Evolutionary conservation across 2,329 filamentous ascomycete species (phyloP).

Genomic region (Colletotrichum australisinense): DNA sequence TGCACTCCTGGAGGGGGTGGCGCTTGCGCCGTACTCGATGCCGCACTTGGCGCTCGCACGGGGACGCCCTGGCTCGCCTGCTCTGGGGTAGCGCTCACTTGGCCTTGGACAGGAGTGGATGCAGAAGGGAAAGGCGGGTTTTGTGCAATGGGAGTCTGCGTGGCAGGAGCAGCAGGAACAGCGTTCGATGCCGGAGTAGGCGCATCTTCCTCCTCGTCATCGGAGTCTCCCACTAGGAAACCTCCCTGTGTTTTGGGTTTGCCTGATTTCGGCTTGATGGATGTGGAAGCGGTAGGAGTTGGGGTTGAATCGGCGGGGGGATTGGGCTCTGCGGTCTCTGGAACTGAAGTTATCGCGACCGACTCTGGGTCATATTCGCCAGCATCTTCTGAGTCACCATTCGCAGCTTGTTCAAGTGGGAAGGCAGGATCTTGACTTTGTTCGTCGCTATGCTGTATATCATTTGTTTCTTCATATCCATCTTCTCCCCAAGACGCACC

Average conservation of each 20-base stretch:
- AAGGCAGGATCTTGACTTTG: slow-evolving; percentile 60
- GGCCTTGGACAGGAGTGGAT: slow-evolving; percentile 30
- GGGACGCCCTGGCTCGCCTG: slow-evolving; percentile 39
- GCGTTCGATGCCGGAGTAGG: slow-evolving; percentile 25
- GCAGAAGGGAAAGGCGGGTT: slow-evolving; percentile 15
- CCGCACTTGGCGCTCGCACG: slow-evolving; percentile 36
- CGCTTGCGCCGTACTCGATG: slow-evolving; percentile 57
- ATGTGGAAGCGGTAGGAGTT: slow-evolving; percentile 35
- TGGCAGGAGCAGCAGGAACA: background rate
- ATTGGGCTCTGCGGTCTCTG: slow-evolving; percentile 44
- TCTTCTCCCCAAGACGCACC: slow-evolving; percentile 63
- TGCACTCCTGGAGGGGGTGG: slow-evolving; percentile 39
- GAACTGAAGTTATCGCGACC: slow-evolving; percentile 51
- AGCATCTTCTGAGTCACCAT: slow-evolving; percentile 55
- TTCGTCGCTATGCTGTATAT: slow-evolving; percentile 66
- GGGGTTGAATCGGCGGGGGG: slow-evolving; percentile 41
- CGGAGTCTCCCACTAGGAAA: slow-evolving; percentile 69
- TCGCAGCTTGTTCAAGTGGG: slow-evolving; percentile 56
- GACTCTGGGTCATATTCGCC: slow-evolving; percentile 66
- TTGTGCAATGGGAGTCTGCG: slow-evolving; percentile 8
- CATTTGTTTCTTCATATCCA: slow-evolving; percentile 66
- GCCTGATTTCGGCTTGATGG: slow-evolving; percentile 42
- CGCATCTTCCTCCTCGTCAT: slow-evolving; percentile 63
- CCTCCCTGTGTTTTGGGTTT: slow-evolving; percentile 72
- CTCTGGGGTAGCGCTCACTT: slow-evolving; percentile 29